Evolutionary conservation across 257 asterid genomes (phyloP), one percentile per base, ranked within the genome.

Genomic region (Scutellaria galericulata): DNA sequence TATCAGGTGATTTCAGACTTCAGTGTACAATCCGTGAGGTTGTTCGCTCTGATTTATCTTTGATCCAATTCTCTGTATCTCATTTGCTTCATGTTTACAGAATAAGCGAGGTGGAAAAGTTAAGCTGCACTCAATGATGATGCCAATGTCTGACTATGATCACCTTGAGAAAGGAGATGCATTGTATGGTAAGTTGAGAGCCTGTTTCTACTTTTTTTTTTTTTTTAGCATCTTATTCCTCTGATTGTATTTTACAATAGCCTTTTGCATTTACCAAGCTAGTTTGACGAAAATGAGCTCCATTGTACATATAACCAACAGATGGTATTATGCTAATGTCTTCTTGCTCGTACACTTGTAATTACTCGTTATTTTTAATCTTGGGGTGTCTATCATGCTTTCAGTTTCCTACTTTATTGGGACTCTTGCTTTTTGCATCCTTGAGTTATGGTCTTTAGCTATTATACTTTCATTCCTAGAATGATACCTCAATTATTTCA

Each of bases 1-100:
- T 87, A 83, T 72, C 89, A 85, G 90, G 93, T 87, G 69, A 35
- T 15, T 45, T 50, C 55, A 37, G 69, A 35, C 12, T 45, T 50
- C 55, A 37, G 39, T 40, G 47, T 50, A 58, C 0, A 2, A 31
- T 46, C 10, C 20, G 20, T 12, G 5, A 39, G 27, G 68, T 41
- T 42, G 51, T 31, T 64, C 10, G 20, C 8, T 64, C 41, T 50
- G 35, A 53, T 73, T 64, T 7, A 47, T 64, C 22, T 73, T 63
- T 52, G 7, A n/a, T 50, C 10, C 52, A 24, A 35, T 48, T 59
- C 52, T 46, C 27, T 5, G 20, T 13, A 9, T n/a, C 72, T 73
- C 50, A 42, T 69, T 53, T 64, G 11, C 59, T 73, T 50, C 48
- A 54, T 13, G 7, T 54, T 39, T 73, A 2, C 72, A 73, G 78